Conservation (phyloP, 164 flowering plant species). For the Vitis rupestris region DNA sequence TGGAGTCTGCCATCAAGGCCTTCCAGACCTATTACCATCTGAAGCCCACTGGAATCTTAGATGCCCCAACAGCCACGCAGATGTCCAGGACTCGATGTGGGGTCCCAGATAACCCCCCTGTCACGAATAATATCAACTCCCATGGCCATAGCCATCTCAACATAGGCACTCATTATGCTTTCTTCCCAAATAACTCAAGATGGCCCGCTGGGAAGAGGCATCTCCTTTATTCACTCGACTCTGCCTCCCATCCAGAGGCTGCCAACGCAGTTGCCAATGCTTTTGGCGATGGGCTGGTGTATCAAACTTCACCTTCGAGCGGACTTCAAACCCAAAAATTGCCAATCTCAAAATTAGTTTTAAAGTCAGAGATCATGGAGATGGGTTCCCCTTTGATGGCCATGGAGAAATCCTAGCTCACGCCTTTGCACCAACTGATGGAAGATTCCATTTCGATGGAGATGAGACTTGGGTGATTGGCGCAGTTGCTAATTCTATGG, state of each 20-base stretch:
- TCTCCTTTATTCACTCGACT: slow-evolving; percentile 23
- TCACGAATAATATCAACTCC: background rate
- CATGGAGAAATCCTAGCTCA: slow-evolving; percentile 14
- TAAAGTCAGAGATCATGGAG: slow-evolving; percentile 26
- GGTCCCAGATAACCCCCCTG: slow-evolving; percentile 17
- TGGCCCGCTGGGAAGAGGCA: slow-evolving; percentile 26
- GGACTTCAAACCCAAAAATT: background rate
- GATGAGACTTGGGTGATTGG: slow-evolving; percentile 17
- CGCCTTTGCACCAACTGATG: slow-evolving; percentile 15
- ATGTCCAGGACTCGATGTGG: slow-evolving; percentile 33
- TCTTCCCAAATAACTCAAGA: slow-evolving; percentile 10
- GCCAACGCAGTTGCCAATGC: slow-evolving; percentile 2
- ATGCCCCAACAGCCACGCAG: slow-evolving; percentile 14
- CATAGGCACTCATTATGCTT: slow-evolving; percentile 18
- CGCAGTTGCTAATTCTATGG: slow-evolving; percentile 8
- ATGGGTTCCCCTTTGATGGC: slow-evolving; percentile 25
- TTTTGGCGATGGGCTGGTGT: slow-evolving; percentile 21
- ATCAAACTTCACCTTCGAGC: slow-evolving; percentile 17
- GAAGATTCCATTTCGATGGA: slow-evolving; percentile 17
- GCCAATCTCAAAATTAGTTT: slow-evolving; percentile 28
- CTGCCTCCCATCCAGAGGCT: background rate
- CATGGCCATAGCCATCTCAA: slow-evolving; percentile 8
- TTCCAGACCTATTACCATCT: slow-evolving; percentile 25
- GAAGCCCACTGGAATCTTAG: slow-evolving; percentile 26
- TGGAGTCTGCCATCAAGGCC: slow-evolving; percentile 29